These are phyloP conservation scores for Buddleja alternifolia DNA, from an alignment of 257 asterid species.

Conservation along the genomic window DNA sequence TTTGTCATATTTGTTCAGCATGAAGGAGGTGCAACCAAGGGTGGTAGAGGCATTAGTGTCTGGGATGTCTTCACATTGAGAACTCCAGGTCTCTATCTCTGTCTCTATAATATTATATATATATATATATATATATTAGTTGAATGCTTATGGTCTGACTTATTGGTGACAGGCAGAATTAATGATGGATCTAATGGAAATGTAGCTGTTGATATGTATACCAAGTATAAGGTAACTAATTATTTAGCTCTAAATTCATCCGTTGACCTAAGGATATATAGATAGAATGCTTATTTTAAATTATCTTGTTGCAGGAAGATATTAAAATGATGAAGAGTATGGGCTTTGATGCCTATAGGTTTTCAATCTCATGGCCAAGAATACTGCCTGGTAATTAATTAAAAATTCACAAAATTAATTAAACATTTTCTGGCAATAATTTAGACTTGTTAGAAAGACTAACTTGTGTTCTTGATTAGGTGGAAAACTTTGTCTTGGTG, in stretches of 20 bases:
- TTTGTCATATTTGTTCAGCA: too few species aligned
- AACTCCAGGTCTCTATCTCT: too few species aligned
- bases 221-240: conserved; percentile 33
- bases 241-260: neutral
- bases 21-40: too few species aligned
- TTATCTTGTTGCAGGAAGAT: conserved; percentile 17
- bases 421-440: neutral
- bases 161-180: conserved; percentile 16
- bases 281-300: neutral
- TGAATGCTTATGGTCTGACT: too few species aligned
- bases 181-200: conserved; percentile 37
- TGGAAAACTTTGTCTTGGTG: conserved; percentile 18
- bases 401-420: neutral
- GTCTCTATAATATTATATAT: too few species aligned
- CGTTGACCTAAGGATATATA: neutral
- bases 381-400: conserved; percentile 5
- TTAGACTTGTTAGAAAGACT: neutral
- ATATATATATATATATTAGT: too few species aligned
- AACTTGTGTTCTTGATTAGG: neutral
- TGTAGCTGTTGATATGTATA: conserved; percentile 41
- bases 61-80: too few species aligned
- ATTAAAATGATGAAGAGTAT: conserved; percentile 5
- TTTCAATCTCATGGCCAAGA: conserved; percentile 23
- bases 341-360: conserved; percentile 21
- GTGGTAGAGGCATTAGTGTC: too few species aligned